phyloP scores from a whole-genome alignment of 2,329 filamentous ascomycete species.

The Boeremia exigua region DNA sequence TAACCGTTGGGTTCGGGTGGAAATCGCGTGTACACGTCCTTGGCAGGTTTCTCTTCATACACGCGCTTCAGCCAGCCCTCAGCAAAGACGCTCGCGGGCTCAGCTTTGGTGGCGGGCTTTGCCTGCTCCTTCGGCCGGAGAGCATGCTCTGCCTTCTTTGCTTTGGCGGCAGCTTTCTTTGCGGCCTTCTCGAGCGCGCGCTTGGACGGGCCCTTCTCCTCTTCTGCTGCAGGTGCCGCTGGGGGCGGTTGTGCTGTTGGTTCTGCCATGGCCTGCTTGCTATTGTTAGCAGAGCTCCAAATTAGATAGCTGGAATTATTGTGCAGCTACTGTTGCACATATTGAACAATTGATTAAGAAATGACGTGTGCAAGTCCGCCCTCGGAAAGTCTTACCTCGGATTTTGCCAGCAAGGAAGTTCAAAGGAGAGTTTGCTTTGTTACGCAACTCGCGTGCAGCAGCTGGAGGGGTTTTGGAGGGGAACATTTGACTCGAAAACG shows the following conservation, averaged over 20 bases:
- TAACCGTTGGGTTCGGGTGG: slow-evolving; percentile 81
- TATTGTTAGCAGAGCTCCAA: slow-evolving; percentile 9
- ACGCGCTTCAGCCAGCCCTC: slow-evolving; percentile 58
- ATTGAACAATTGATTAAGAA: neutral
- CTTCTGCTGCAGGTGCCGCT: slow-evolving; percentile 19
- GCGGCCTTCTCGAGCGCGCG: slow-evolving; percentile 57
- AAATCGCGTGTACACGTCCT: slow-evolving; percentile 56
- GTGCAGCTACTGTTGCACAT: neutral
- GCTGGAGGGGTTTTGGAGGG: slow-evolving; percentile 30
- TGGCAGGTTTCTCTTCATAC: slow-evolving; percentile 57
- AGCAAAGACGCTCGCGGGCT: slow-evolving; percentile 52
- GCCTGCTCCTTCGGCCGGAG: slow-evolving; percentile 49
- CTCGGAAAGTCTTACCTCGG: neutral
- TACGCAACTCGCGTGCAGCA: slow-evolving; percentile 21
- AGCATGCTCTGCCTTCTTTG: slow-evolving; percentile 52
- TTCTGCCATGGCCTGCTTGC: slow-evolving; percentile 31
- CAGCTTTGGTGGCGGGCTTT: slow-evolving; percentile 34
- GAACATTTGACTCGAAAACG: slow-evolving; percentile 28
- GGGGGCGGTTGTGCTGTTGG: slow-evolving; percentile 27
- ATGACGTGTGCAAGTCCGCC: too few relatives aligned
- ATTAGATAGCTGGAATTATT: neutral
- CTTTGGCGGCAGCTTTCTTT: slow-evolving; percentile 56
- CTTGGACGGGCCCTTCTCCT: slow-evolving; percentile 53
- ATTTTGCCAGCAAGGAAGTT: neutral
- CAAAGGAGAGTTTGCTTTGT: neutral